Percentiles rank a stretch among this genome's conserved stretches.
phyloP scores from a whole-genome alignment of 163 green algal genomes.

The Chlorella variabilis region DNA sequence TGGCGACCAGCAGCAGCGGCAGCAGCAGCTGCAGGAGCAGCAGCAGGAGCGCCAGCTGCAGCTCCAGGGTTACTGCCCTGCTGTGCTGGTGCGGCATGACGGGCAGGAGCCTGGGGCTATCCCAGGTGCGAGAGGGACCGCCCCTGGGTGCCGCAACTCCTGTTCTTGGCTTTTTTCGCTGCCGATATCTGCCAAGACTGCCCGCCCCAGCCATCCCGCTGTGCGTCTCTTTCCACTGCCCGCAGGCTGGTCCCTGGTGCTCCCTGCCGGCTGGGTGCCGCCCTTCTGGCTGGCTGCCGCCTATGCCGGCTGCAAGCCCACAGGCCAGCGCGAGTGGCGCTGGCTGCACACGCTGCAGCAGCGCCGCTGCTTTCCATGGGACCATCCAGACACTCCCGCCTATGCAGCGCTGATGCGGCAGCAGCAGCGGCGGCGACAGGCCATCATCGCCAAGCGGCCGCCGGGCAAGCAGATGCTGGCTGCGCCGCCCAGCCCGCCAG shows the following conservation, averaged over 20 bases:
- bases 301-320: conserved; percentile 30
- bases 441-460: conserved; percentile 4
- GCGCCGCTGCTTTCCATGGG: conserved; percentile 44
- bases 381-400: conserved; percentile 43
- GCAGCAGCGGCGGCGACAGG: background rate
- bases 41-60: background rate
- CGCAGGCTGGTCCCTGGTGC: conserved; percentile 57
- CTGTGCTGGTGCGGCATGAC: conserved; percentile 24
- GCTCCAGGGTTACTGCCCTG: background rate
- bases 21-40: background rate
- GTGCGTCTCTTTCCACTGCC: background rate
- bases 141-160: background rate
- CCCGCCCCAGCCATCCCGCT: no score
- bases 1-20: background rate
- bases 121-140: conserved; percentile 9
- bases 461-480: conserved; percentile 13
- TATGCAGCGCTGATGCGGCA: conserved; percentile 29
- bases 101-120: background rate
- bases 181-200: background rate
- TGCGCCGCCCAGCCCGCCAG: background rate
- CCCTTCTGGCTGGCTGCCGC: conserved; percentile 50
- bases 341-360: conserved; percentile 51
- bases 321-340: conserved; percentile 61
- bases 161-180: background rate
- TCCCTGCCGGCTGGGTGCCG: conserved; percentile 44